Base-by-base conservation (phyloP, 345 rosid genomes). In the Microthlaspi erraticum region DNA sequence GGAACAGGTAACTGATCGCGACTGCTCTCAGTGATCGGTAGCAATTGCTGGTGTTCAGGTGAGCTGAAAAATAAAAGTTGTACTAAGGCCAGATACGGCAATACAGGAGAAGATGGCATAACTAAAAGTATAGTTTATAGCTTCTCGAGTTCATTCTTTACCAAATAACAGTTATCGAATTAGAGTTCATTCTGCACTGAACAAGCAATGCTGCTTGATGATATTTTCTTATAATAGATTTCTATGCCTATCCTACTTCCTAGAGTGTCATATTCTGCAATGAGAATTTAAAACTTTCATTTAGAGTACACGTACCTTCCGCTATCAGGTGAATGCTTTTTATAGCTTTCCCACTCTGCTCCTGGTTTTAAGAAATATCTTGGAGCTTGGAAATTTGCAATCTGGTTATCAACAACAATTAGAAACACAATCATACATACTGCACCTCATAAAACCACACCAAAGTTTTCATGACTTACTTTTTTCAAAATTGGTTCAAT, bases 301-400 rank as follows among this genome's bases (percentile, higher is more conserved):
- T 7, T 18, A 77, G 42, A 38, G 61, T 41, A 42, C 50, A 48
- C 38, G 34, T 86, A 91, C 99, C 99, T 91, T 84, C 84, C 83
- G 79, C 81, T 88, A 68, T 85, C 87, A 75, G 88, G 81, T 14
- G 85, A 80, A 79, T 72, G 75, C 77, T 81, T 87, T 77, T 84
- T 89, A 64, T 60, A 67, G 85, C 81, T 75, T 57, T 85, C 96
- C 71, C 80, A 74, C 51, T 89, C 96, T 60, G 76, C 78, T 70
- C 78, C 89, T 52, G 79, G 73, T 82, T 88, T 91, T 86, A 91
- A 82, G 81, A 84, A 55, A 83, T 91, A 94, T 75, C 81, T 83
- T 14, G 87, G 86, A 79, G 92, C 87, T 83, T 87, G 95, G 74
- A 77, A 85, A 81, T 51, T 77, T 50, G 98, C 97, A 76, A 94